Evolutionary conservation across 768 basidiomycete genomes (phyloP).

Genomic region (Butyriboletus loyo): DNA sequence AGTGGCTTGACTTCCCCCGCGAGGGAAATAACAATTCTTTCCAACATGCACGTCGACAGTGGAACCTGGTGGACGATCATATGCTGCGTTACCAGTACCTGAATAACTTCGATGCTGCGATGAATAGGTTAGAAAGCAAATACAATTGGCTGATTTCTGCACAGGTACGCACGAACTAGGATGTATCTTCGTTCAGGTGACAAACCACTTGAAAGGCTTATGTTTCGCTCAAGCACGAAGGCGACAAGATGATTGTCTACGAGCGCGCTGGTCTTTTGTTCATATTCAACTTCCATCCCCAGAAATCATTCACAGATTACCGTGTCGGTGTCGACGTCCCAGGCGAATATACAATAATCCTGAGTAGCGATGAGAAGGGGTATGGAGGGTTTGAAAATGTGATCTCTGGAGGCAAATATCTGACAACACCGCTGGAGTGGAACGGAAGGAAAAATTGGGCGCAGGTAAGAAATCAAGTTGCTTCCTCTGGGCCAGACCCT

Average conservation of each 20-base stretch:
- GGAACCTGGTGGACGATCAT: conserved; percentile 88
- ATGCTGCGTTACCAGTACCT: conserved; percentile 90
- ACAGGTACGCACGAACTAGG: conserved; percentile 48
- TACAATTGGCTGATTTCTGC: conserved; percentile 83
- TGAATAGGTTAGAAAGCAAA: conserved; percentile 82
- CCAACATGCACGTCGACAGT: conserved; percentile 95
- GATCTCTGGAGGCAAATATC: conserved; percentile 56
- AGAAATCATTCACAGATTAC: conserved; percentile 90
- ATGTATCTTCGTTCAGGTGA: conserved; percentile 4
- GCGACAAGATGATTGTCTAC: conserved; percentile 89
- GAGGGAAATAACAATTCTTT: conserved; percentile 95
- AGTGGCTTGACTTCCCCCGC: conserved; percentile 99
- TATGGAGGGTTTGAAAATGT: conserved; percentile 93
- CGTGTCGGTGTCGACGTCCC: conserved; percentile 83
- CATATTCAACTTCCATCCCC: conserved; percentile 96
- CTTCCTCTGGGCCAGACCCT: not conserved
- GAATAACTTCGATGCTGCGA: conserved; percentile 88
- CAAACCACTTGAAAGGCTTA: conserved; percentile 54
- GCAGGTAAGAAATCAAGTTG: conserved; percentile 51
- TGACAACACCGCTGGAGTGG: conserved; percentile 88
- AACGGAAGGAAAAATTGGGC: conserved; percentile 88
- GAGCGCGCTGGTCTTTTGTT: conserved; percentile 94
- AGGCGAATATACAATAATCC: conserved; percentile 79
- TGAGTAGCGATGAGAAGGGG: conserved; percentile 80
- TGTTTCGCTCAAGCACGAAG: conserved; percentile 91